Evolutionary conservation across 2,329 filamentous ascomycete species (phyloP), one percentile per base, ranked within the genome.

Genomic region (Colletotrichum eleusines): DNA sequence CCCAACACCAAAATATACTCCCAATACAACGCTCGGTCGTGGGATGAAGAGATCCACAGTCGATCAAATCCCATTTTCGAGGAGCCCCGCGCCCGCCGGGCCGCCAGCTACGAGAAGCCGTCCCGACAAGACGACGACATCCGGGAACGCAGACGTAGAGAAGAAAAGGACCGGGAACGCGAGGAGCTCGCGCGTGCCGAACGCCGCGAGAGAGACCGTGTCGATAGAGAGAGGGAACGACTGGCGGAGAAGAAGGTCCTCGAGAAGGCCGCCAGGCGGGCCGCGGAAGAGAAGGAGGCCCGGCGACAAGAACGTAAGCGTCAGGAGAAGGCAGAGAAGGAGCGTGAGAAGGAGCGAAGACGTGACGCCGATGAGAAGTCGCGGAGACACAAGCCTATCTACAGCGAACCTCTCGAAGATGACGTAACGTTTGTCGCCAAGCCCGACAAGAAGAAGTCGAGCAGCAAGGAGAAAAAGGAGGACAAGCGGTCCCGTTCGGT

Each of bases 81-180:
- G 31, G 80, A 84, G 8, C 75, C 73, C 20, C 60, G 80, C 14
- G 79, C 84, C 7, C 83, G 85, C 58, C 86, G 86, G 23, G 79
- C 86, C 6, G 76, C 84, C 2, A 86, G 84, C 66, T 87, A 87
- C 65, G 80, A 86, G 61, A 82, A 83, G 74, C 76, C 83, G 3
- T 81, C 81, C 3, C 84, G 81, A 72, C 82, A 81, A 54, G 84
- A 85, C 28, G 79, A 79, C 54, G 83, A 84, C 59, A 79, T 38
- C 14, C 33, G 78, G 61, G 79, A 81, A 20, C 75, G 75, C 31
- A 61, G 73, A 51, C 31, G 71, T 26, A 68, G 61, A 50, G 69
- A 68, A 35, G 74, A 74, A 0, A 71, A 73, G 0, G 73, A 73
- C 2, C 64, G 69, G 33, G 77, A 79, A 35, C 65, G 72, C 31